These are phyloP conservation scores for Globisporangium megalacanthum DNA, from an alignment of 352 stramenopile genomes.

Conservation along the genomic window DNA sequence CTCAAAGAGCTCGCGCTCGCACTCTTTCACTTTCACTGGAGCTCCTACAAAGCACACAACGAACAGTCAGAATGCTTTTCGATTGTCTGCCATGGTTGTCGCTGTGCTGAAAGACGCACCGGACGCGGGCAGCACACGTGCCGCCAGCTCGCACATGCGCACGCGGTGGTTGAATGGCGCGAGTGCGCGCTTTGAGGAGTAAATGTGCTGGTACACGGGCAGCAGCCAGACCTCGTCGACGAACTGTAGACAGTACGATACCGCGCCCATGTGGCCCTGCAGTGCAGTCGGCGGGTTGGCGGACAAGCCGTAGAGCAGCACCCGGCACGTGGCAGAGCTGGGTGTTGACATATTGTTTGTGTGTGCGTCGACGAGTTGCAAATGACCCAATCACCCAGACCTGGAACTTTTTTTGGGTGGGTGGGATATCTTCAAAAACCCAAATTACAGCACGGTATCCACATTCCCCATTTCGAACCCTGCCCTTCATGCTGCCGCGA, in stretches of 20 bases:
- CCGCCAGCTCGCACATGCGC: constrained; percentile 58
- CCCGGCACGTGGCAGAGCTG: background rate
- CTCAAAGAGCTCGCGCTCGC: constrained; percentile 68
- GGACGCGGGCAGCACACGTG: constrained; percentile 25
- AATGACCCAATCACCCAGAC: no score
- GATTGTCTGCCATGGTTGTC: no score
- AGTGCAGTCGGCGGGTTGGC: constrained; percentile 75
- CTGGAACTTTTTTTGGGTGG: no score
- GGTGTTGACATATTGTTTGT: no score
- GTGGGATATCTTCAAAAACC: background rate
- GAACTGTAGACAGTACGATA: constrained; percentile 46
- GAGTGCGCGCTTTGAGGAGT: constrained; percentile 69
- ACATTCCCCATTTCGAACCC: no score
- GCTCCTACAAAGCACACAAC: constrained; percentile 13
- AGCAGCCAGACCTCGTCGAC: constrained; percentile 89
- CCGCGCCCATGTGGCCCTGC: constrained; percentile 74
- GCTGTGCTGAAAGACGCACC: constrained; percentile 2
- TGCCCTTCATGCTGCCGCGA: constrained; percentile 27
- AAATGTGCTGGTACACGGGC: constrained; percentile 88
- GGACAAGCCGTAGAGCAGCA: constrained; percentile 78
- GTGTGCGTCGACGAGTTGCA: no score
- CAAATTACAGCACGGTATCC: no score
- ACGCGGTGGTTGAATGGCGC: constrained; percentile 71
- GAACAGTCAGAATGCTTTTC: background rate
- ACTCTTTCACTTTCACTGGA: constrained; percentile 45